A percentile compares a stretch with the other conserved stretches of the same genome.
Conservation (phyloP, 441 rosid species). For the Corymbia calophylla region DNA sequence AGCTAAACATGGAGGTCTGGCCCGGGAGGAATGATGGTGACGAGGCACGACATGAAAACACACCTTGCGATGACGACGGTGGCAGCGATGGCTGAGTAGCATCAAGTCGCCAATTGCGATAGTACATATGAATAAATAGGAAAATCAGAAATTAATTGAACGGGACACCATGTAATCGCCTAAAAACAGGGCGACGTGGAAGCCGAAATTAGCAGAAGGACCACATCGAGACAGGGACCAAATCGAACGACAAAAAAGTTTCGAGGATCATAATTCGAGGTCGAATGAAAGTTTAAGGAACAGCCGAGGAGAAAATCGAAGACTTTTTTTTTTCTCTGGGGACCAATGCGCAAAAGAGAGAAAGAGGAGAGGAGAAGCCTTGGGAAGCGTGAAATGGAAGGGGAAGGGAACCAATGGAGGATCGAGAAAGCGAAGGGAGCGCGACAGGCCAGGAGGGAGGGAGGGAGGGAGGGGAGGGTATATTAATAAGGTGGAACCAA, state of each 20-base stretch:
- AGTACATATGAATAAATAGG: neutral
- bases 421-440: neutral
- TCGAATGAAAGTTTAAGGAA: neutral
- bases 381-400: neutral
- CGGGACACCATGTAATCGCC: no score
- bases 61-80: rapidly evolving
- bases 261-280: neutral
- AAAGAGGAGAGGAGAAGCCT: neutral
- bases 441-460: neutral
- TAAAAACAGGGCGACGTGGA: no score
- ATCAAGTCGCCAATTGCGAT: neutral
- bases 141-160: neutral
- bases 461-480: neutral
- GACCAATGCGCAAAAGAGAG: neutral
- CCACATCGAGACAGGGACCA: neutral
- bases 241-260: neutral
- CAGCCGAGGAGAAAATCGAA: no score
- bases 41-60: rapidly evolving
- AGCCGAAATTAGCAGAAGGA: neutral
- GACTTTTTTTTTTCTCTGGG: neutral
- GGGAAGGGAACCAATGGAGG: neutral
- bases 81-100: neutral
- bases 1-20: neutral
- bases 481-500: neutral
- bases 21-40: neutral